Conservation (phyloP, 768 basidiomycete genomes). For the Pseudohyphozyma bogoriensis region DNA sequence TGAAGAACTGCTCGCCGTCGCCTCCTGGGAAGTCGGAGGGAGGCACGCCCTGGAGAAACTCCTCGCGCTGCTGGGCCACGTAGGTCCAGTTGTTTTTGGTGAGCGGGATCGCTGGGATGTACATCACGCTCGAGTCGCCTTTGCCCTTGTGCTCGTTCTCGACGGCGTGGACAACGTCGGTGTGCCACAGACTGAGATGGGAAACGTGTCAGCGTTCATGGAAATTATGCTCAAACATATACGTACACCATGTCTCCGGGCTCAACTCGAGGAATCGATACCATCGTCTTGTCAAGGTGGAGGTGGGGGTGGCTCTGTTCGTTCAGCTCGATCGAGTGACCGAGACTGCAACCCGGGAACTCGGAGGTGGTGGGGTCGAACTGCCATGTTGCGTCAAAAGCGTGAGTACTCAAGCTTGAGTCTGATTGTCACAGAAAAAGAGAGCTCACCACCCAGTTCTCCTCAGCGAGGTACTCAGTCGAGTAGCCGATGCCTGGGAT, state of each 20-base stretch:
- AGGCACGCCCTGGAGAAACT: background rate
- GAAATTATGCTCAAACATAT: too few relatives aligned
- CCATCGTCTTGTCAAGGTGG: conserved; percentile 50
- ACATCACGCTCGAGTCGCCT: conserved; percentile 31
- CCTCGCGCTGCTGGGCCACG: conserved; percentile 8
- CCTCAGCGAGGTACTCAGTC: conserved; percentile 39
- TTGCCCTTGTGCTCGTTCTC: conserved; percentile 29
- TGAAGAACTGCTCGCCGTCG: conserved; percentile 12
- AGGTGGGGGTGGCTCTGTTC: conserved; percentile 55
- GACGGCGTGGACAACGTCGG: conserved; percentile 29
- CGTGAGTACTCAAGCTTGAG: too few relatives aligned
- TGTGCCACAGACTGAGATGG: conserved; percentile 40
- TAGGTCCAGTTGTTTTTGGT: conserved; percentile 4
- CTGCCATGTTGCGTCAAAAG: too few relatives aligned
- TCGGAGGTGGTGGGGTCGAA: conserved; percentile 46
- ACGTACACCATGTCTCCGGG: conserved; percentile 60
- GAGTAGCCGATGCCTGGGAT: conserved; percentile 7
- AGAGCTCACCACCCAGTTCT: conserved; percentile 44
- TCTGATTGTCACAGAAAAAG: background rate
- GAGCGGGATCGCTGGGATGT: conserved; percentile 31
- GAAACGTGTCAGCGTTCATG: too few relatives aligned
- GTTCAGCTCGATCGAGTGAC: conserved; percentile 51
- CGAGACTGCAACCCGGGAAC: conserved; percentile 51
- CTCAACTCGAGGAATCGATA: conserved; percentile 49
- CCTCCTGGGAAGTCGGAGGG: conserved; percentile 22